Evolutionary conservation across 2,329 filamentous ascomycete genomes (phyloP).

Genomic region (Phaeoacremonium minimum): DNA sequence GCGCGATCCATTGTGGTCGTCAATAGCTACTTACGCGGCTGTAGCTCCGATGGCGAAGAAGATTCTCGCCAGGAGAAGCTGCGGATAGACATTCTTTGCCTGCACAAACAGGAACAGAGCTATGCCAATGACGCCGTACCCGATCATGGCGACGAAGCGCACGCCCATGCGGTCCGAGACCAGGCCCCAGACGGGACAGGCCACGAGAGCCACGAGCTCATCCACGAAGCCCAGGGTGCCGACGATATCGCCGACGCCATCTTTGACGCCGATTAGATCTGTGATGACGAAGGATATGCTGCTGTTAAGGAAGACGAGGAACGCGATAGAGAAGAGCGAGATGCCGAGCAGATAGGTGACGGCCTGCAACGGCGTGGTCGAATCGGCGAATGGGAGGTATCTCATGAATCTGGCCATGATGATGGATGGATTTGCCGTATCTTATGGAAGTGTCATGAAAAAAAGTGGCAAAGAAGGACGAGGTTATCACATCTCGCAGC

Average conservation of each 20-base stretch:
- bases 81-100: conserved; percentile 81
- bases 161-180: conserved; percentile 75
- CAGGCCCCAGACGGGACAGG: conserved; percentile 76
- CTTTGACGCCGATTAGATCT: conserved; percentile 70
- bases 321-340: conserved; percentile 81
- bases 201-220: conserved; percentile 75
- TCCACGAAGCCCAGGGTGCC: conserved; percentile 83
- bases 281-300: conserved; percentile 82
- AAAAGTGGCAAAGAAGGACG: too few species aligned
- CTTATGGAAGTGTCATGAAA: too few species aligned
- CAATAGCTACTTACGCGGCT: conserved; percentile 60
- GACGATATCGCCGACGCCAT: conserved; percentile 73
- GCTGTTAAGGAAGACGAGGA: conserved; percentile 86
- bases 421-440: too few species aligned
- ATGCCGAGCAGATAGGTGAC: conserved; percentile 76
- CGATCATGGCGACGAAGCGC: conserved; percentile 66
- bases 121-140: conserved; percentile 77
- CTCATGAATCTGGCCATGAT: conserved; percentile 26
- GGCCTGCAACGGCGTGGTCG: conserved; percentile 59
- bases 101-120: conserved; percentile 79
- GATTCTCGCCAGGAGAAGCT: conserved; percentile 77
- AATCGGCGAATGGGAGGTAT: conserved; percentile 53
- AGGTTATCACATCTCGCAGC: too few species aligned
- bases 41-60: conserved; percentile 88
- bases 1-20: conserved; percentile 1